Evolutionary conservation across 352 stramenopile genomes (phyloP), one percentile per base, ranked within the genome.

Genomic region (Thalassiosira livingstoniorum): DNA sequence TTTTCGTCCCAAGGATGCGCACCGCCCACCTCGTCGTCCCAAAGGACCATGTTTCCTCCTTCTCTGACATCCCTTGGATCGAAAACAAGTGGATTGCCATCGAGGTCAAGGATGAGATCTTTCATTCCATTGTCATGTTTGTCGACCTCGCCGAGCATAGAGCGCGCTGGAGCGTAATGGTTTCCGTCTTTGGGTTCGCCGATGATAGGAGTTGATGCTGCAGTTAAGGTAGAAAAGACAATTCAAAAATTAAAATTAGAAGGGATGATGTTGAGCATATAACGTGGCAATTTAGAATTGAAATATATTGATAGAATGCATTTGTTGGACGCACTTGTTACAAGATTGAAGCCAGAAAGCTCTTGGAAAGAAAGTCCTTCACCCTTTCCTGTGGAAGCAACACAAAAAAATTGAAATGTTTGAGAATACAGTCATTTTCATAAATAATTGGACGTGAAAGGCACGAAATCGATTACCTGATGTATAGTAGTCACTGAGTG

Each of bases 41-140:
- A 90, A 10, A 87, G 65, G 31, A 82, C 79, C 83, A 90, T 87
- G 45, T 87, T 86, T 42, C 83, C 83, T 35, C 83, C 83, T 25
- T 87, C 76, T 25, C 55, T 13, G 23, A 68, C 60, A 68, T 87
- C 64, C 5, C 69, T 34, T 29, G 79, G 79, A 66, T 60, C 70
- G 25, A 87, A 90, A 10, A 86, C 79, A 53, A 83, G 73, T 10
- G 79, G 75, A 21, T 73, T 79, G 39, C 83, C 83, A 60, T 80
- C 80, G 23, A 74, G 35, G n/a, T 81, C 73, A 5, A 86, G 25
- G 29, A 75, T 47, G 21, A 90, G 61, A 15, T 77, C 60, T 27
- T 66, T 75, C 68, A 83, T 75, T 21, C 83, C 69, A 66, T 75
- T 73, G 15, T 82, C 45, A 57, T 90, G 83, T 18, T 66, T 37